Conservation (phyloP, 2,329 filamentous ascomycete genomes). For the Scleromitrula shiraiana region DNA sequence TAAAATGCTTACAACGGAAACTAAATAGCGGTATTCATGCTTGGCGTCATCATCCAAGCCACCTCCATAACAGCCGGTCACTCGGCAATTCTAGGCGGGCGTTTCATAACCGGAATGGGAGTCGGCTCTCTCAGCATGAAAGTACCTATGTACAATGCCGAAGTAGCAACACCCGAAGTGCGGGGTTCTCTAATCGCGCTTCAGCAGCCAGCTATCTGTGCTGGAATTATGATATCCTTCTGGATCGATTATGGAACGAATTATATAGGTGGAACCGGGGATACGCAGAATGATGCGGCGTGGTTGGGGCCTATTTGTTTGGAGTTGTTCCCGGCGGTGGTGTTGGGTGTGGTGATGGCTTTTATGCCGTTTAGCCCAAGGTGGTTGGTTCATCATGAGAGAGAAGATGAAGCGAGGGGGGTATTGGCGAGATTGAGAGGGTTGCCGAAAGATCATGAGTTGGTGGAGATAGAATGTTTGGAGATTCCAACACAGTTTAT, state of each 20-base stretch:
- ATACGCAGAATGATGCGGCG: slow-evolving; percentile 53
- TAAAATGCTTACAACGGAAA: background rate
- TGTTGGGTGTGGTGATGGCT: slow-evolving; percentile 63
- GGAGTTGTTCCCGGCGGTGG: slow-evolving; percentile 57
- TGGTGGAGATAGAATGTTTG: slow-evolving; percentile 69
- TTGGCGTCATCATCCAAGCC: slow-evolving; percentile 63
- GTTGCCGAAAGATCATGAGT: slow-evolving; percentile 53
- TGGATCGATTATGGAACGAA: slow-evolving; percentile 61
- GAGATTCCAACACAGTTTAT: slow-evolving; percentile 77
- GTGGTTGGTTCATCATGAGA: slow-evolving; percentile 64
- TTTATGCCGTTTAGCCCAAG: slow-evolving; percentile 76
- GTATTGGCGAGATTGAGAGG: slow-evolving; percentile 58
- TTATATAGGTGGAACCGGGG: slow-evolving; percentile 56
- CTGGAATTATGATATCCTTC: slow-evolving; percentile 47
- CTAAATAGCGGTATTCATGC: slow-evolving; percentile 45
- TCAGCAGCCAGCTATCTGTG: slow-evolving; percentile 55
- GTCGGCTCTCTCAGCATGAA: slow-evolving; percentile 63
- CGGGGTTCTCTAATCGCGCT: slow-evolving; percentile 57
- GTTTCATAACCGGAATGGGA: slow-evolving; percentile 66
- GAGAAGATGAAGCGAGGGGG: slow-evolving; percentile 57
- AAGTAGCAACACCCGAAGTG: slow-evolving; percentile 54
- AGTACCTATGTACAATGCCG: slow-evolving; percentile 45
- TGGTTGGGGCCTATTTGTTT: slow-evolving; percentile 69
- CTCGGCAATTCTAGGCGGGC: slow-evolving; percentile 57
- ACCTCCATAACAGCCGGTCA: slow-evolving; percentile 50